Base-by-base conservation (phyloP, 306 rosid species). In the Rosa chinensis region DNA sequence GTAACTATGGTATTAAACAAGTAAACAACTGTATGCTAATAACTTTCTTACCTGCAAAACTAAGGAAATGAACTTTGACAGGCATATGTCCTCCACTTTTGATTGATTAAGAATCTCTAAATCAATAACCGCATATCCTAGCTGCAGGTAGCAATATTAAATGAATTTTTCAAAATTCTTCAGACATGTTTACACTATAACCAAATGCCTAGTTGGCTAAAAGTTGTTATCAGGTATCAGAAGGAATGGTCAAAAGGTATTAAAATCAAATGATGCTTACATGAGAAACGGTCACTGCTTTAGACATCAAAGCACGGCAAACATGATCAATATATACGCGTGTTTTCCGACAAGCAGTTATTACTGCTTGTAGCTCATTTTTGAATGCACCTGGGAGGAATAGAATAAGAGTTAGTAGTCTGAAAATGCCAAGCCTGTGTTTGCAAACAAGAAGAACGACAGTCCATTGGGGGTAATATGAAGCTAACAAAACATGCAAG, bases 121-220 rank as follows among this genome's bases (percentile, higher is more conserved):
- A 84, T 95, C 88, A 80, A 95, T 89, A 78, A 83, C 79, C 73
- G 91, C 97, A 78, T 93, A 95, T 71, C 99, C 99, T 68, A 89
- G 84, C 98, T 95, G 91, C 92, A 82, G 77, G 78, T 43, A 84
- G 70, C 55, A 76, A 45, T 53, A 76, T 70, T 68, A 78, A 55
- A 82, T 77, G 73, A 76, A 71, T 40, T 52, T 56, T 63, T 66
- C 45, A 28, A 21, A 5, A 16, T 45, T 20, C 10, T 70, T 44
- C 35, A 50, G 37, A 53, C 58, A 43, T 74, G 9, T 74, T 56
- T 56, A 52, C 12, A 52, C 71, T 6, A 28, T 49, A 35, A 5
- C 18, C 44, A 44, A 52, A 40, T 2, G 16, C 47, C 13, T 63
- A 76, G 70, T 47, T 14, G 18, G 21, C 64, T 52, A 45, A 25